Evolutionary conservation across 2,329 filamentous ascomycete genomes (phyloP), one percentile per base, ranked within the genome.

Genomic region (Neurospora sp.): DNA sequence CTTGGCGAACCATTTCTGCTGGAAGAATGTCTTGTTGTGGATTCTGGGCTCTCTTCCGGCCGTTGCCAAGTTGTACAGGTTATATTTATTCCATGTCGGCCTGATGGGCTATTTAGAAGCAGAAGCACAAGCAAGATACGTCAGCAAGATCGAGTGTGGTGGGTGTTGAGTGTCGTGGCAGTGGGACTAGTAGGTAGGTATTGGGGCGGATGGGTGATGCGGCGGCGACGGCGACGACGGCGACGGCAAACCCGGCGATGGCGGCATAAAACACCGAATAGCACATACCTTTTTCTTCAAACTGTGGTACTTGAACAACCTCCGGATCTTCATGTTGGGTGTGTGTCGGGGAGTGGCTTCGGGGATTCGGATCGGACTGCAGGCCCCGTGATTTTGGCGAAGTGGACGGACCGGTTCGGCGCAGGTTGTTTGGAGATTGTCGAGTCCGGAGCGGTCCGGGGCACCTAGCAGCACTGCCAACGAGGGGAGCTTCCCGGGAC

Each of bases 1-100:
- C 82, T 99, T 99, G 77, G 95, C 92, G 1, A 82, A 81, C 95
- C 95, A 99, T 90, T 99, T 99, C 82, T 98, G 95, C 85, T 98
- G 95, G 86, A 97, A 99, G 83, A 96, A 96, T 65, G 94, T 97
- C 72, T 82, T 81, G 67, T 75, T 76, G 72, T 75, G 77, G n/a
- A 70, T 82, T 80, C 78, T 19, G 85, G 87, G 41, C 11, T 2
- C 80, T 77, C 62, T 76, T 81, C 40, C 87, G 77, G 74, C 87
- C 86, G 67, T 84, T 82, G 74, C 52, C 52, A 99, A 83, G 82
- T 97, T 97, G 88, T 92, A 99, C 73, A 99, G 86, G 79, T 97
- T 97, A 85, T 93, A 93, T 83, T 97, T 97, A 85, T 93, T 97
- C 96, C 95, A 97, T 84, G 93, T 93, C 84, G 96, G 92, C 77